Percentiles rank a stretch among this genome's conserved stretches.
Conservation (phyloP, 768 basidiomycete genomes). For the Tricholoma matsutake region DNA sequence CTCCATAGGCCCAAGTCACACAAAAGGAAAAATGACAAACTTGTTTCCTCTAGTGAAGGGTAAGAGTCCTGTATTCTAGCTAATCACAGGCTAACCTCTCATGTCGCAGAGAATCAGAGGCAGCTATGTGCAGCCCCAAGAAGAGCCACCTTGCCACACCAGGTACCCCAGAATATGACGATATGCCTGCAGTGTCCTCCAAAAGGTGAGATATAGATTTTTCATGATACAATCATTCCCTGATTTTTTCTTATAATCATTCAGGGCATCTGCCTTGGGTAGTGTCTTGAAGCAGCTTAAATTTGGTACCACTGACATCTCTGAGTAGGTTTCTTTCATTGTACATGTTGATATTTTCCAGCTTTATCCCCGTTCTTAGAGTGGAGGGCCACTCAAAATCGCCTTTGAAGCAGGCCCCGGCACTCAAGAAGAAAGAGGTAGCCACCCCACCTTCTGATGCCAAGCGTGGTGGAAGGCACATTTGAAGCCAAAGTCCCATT, state of each 20-base stretch:
- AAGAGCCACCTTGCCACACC: not conserved
- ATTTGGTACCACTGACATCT: not conserved
- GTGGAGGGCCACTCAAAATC: not conserved
- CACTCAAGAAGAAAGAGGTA: not conserved
- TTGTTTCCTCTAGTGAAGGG: not conserved
- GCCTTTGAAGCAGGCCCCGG: not conserved
- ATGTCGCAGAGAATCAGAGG: not conserved
- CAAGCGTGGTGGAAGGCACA: not conserved
- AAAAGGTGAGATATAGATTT: not conserved
- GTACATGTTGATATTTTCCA: not conserved
- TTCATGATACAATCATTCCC: not conserved
- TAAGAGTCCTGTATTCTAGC: not conserved
- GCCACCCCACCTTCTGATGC: not conserved
- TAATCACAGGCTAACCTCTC: not conserved
- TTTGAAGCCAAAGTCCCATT: not conserved
- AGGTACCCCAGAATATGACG: not conserved
- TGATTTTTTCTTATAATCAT: not conserved
- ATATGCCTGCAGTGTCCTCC: not conserved
- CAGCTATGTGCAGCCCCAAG: not conserved
- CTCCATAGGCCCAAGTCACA: not conserved
- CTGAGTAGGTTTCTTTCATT: not conserved
- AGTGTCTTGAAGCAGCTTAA: not conserved
- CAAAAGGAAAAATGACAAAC: not conserved
- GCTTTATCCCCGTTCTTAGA: not conserved
- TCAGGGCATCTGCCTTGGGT: not conserved